Evolutionary conservation across 2,329 filamentous ascomycete genomes (phyloP).

Genomic region (Sporothrix inflata): DNA sequence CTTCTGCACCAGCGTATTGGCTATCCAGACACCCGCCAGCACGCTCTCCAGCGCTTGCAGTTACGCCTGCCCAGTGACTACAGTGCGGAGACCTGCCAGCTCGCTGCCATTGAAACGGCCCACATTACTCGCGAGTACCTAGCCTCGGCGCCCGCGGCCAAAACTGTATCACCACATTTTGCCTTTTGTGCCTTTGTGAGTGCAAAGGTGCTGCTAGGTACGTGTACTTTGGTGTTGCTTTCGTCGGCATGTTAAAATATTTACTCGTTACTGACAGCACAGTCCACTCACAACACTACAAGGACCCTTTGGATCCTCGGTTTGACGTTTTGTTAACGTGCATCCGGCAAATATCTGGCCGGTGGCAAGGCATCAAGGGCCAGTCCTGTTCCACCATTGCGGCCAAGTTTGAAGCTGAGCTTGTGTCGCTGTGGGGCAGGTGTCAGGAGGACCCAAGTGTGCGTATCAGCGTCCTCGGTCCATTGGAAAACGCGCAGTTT

Average conservation of each 20-base stretch:
- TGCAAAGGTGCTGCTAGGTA: constrained; percentile 8
- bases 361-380: not conserved
- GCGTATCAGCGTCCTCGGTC: not conserved
- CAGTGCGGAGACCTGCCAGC: not conserved
- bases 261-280: not conserved
- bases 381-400: not conserved
- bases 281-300: constrained; percentile 13
- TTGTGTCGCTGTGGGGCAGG: not conserved
- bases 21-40: not conserved
- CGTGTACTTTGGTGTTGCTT: not conserved
- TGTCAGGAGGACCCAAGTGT: not conserved
- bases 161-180: constrained; percentile 11
- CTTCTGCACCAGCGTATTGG: constrained; percentile 4
- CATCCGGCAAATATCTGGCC: not conserved
- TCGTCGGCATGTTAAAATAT: not conserved
- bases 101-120: not conserved
- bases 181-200: constrained; percentile 13
- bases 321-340: not conserved
- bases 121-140: not conserved
- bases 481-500: not conserved
- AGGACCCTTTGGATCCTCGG: not conserved
- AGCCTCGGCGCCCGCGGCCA: not conserved
- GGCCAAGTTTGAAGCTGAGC: not conserved
- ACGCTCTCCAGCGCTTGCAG: not conserved
- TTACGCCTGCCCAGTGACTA: constrained; percentile 1